Percentiles rank a stretch among this genome's conserved stretches.
phyloP scores from a whole-genome alignment of 441 rosid species.

The Gossypium davidsonii region DNA sequence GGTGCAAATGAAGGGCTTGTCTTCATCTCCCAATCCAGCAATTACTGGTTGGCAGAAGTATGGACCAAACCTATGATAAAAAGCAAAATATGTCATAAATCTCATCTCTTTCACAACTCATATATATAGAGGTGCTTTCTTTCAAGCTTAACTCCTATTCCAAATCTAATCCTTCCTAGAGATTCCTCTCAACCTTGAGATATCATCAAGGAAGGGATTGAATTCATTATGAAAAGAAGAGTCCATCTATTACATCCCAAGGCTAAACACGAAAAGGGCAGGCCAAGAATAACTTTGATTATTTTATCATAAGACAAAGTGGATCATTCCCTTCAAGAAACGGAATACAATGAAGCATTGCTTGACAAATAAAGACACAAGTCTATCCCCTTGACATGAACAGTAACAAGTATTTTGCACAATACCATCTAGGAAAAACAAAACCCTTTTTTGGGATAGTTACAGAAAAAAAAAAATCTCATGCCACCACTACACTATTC shows the following conservation, averaged over 20 bases:
- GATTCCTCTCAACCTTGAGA: neutral
- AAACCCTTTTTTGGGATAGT: neutral
- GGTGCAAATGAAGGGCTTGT: constrained; percentile 94
- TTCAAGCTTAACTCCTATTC: neutral
- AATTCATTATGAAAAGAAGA: neutral
- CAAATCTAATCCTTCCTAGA: neutral
- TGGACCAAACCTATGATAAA: constrained; percentile 70
- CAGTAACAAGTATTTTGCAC: neutral
- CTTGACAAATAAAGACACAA: neutral
- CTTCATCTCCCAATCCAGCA: constrained; percentile 87
- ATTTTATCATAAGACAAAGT: neutral
- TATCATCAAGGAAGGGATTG: neutral
- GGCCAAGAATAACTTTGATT: neutral
- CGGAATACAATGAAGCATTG: neutral
- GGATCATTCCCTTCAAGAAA: neutral
- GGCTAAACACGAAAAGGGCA: neutral
- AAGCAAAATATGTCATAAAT: neutral
- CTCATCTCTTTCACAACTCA: neutral
- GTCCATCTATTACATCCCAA: neutral
- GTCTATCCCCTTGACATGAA: neutral
- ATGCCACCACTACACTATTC: neutral
- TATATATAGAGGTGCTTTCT: neutral
- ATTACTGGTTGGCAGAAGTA: constrained; percentile 94
- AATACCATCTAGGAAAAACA: neutral
- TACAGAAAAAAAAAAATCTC: neutral